phyloP scores from a whole-genome alignment of 106 monocot genomes.

The Acorus gramineus region DNA sequence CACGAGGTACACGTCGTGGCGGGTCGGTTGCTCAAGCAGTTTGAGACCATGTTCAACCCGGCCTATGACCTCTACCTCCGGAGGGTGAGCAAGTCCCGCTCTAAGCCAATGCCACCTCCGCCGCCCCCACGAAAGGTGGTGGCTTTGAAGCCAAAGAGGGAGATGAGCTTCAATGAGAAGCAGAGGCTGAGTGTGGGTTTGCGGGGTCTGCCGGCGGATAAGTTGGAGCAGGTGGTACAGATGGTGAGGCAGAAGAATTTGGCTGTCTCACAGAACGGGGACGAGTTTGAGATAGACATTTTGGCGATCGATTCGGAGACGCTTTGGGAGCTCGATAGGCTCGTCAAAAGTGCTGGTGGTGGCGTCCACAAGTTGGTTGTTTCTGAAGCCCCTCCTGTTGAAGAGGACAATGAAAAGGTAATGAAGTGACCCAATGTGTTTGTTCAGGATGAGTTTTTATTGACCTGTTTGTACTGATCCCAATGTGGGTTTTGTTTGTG shows the following conservation, averaged over 20 bases:
- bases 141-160: constrained; percentile 48
- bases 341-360: constrained; percentile 10
- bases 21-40: constrained; percentile 30
- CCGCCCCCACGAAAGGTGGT: constrained; percentile 27
- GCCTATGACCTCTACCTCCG: constrained; percentile 1
- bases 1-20: constrained; percentile 60
- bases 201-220: constrained; percentile 64
- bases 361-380: too few relatives aligned
- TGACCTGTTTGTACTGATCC: too few relatives aligned
- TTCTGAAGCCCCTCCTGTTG: too few relatives aligned
- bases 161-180: constrained; percentile 83
- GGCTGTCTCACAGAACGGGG: constrained; percentile 28
- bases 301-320: constrained; percentile 74
- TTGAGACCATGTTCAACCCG: constrained; percentile 39
- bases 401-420: too few relatives aligned
- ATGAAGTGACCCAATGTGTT: too few relatives aligned
- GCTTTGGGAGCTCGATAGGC: constrained; percentile 82
- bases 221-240: constrained; percentile 57
- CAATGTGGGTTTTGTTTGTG: too few relatives aligned
- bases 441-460: too few relatives aligned
- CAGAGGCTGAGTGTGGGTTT: constrained; percentile 57
- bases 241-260: constrained; percentile 64
- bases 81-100: background rate
- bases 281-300: constrained; percentile 84
- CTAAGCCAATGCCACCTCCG: background rate